A percentile compares a stretch with the other conserved stretches of the same genome.
Evolutionary conservation across 1,284 basidiomycete genomes (phyloP).

Genomic region (Agaricales sp.): DNA sequence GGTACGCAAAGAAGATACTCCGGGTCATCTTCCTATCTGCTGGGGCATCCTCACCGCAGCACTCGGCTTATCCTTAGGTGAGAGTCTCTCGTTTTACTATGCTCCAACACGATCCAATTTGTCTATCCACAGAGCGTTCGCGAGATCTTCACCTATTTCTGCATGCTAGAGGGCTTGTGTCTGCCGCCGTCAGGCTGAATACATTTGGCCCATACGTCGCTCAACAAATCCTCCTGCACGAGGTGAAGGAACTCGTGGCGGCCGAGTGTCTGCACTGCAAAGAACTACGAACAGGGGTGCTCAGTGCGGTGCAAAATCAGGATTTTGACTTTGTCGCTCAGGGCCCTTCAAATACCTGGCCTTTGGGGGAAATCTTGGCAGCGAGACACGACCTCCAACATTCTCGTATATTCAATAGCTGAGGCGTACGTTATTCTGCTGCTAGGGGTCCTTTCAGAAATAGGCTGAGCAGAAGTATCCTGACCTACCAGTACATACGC

Average conservation of each 20-base stretch:
- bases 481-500: too few species aligned
- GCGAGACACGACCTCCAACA: slow-evolving; percentile 91
- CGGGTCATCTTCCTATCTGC: slow-evolving; percentile 83
- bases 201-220: slow-evolving; percentile 88
- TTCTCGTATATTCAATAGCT: slow-evolving; percentile 93
- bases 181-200: slow-evolving; percentile 88
- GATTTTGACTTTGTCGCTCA: slow-evolving; percentile 27
- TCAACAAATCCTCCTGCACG: slow-evolving; percentile 78
- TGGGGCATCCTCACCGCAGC: slow-evolving; percentile 82
- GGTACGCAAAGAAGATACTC: slow-evolving; percentile 52
- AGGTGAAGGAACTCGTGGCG: slow-evolving; percentile 56
- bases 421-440: too few species aligned
- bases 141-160: slow-evolving; percentile 88
- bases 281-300: slow-evolving; percentile 31
- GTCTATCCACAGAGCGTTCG: slow-evolving; percentile 42
- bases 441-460: too few species aligned
- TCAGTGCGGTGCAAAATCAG: slow-evolving; percentile 13
- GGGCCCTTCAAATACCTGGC: slow-evolving; percentile 87
- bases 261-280: slow-evolving; percentile 34
- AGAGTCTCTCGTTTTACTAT: slow-evolving; percentile 15
- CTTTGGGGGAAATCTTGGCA: slow-evolving; percentile 89
- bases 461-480: too few species aligned
- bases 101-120: background rate
- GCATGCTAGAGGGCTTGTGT: slow-evolving; percentile 82
- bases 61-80: slow-evolving; percentile 67